Base-by-base conservation (phyloP, 352 stramenopile species). In the Globisporangium okanoganense region DNA sequence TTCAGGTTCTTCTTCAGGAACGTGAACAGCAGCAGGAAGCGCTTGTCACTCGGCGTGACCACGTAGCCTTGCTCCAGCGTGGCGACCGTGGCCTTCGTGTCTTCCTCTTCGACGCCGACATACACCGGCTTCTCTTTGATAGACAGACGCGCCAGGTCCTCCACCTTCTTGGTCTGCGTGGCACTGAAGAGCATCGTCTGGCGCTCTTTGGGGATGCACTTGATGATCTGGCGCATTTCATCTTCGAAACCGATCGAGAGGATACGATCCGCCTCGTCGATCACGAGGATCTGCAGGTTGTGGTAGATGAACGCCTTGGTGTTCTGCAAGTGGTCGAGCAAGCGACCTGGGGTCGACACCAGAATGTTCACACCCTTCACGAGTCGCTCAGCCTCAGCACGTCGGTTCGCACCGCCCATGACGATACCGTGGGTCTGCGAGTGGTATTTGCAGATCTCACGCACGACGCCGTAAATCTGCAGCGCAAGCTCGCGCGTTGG, bases 1-100 rank as follows among this genome's bases (percentile, higher is more conserved):
- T 99, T 98, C 58, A 97, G 79, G 81, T 99, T 99, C 79, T 98
- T 99, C 72, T 99, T 99, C 27, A 99, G 73, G 76, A 99, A 99
- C 10, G 97, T 99, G 67, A 99, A 99, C 20, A 99, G 81, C 51
- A 99, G 76, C 50, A 99, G 79, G 69, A 99, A 99, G 35, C 97
- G 93, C 79, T 99, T 98, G 62, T 99, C 95, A 51, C 90, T 98
- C 10, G 95, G 90, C 64, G 96, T 98, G 41, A 98, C 97, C 13
- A 99, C 96, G 72, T 99, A 99, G 40, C 97, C 97, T 71, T 99
- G 97, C 68, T 99, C 96, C 45, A 99, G 73, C 27, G 92, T 96
- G 44, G 84, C 85, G 9, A 98, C 92, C 0, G 97, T 99, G 3
- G 96, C 90, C 58, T 97, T 85, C 9, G 82, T 78, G 36, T 92